phyloP scores from a whole-genome alignment of 371 early-diverging fungal genomes.

The Actinomucor elegans region DNA sequence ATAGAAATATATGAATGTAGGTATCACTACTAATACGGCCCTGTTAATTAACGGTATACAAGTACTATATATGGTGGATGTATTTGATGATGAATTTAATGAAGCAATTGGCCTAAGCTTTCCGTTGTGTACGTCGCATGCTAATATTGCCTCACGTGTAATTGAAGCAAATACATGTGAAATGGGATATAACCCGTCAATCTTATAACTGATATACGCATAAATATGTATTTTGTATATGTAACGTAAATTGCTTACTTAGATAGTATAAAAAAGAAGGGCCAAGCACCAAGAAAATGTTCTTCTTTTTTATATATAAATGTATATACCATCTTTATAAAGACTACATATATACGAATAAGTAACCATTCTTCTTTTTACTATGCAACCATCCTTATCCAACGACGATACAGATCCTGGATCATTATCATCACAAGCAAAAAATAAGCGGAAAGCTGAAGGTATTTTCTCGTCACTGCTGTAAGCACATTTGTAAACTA shows the following conservation, averaged over 20 bases:
- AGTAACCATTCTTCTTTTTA: background rate
- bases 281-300: background rate
- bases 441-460: background rate
- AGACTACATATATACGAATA: background rate
- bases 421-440: background rate
- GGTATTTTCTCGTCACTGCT: background rate
- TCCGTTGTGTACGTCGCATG: conserved; percentile 13
- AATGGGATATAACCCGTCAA: background rate
- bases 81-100: background rate
- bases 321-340: background rate
- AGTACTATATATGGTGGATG: background rate
- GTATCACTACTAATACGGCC: background rate
- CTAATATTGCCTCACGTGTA: conserved; percentile 10
- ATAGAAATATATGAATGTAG: background rate
- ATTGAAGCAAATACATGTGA: conserved; percentile 1
- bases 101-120: conserved; percentile 2
- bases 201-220: background rate
- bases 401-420: background rate
- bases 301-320: background rate
- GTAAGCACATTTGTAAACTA: background rate
- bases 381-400: background rate
- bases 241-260: background rate
- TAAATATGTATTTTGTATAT: too few species aligned
- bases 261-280: background rate
- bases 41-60: background rate